These are phyloP conservation scores for Kazachstania africana DNA, from an alignment of 805 yeast genomes.

Conservation along the genomic window DNA sequence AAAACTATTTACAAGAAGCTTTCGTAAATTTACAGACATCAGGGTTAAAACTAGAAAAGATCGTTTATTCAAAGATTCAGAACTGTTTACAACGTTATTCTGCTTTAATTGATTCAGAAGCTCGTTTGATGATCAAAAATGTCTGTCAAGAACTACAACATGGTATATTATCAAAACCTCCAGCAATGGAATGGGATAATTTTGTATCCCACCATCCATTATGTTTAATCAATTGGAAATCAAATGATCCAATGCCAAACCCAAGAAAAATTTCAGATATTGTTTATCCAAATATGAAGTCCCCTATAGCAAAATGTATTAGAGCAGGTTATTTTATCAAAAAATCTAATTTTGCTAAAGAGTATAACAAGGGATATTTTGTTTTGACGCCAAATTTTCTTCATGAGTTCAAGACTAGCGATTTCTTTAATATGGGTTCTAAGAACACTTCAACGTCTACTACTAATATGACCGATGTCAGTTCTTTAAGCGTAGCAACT, in stretches of 20 bases:
- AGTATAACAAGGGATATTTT: constrained; percentile 53
- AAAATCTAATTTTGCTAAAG: constrained; percentile 49
- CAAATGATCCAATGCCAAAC: constrained; percentile 30
- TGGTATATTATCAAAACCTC: constrained; percentile 42
- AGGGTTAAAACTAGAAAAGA: constrained; percentile 53
- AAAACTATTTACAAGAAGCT: constrained; percentile 54
- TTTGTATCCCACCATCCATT: constrained; percentile 38
- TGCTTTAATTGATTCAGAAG: constrained; percentile 40
- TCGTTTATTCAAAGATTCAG: constrained; percentile 52
- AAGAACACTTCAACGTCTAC: neutral
- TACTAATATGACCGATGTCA: constrained; percentile 1
- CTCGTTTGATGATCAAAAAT: constrained; percentile 42
- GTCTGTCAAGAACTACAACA: constrained; percentile 31
- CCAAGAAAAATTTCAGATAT: constrained; percentile 39
- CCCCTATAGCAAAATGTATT: constrained; percentile 39
- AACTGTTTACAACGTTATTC: constrained; percentile 41
- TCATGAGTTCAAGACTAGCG: constrained; percentile 47
- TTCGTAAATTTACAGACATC: constrained; percentile 51
- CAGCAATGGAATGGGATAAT: constrained; percentile 61
- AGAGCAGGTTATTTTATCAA: constrained; percentile 45
- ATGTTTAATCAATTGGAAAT: constrained; percentile 29
- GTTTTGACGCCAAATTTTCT: constrained; percentile 55
- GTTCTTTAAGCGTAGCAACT: neutral
- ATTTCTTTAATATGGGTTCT: constrained; percentile 12
- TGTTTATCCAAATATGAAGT: constrained; percentile 42